Evolutionary conservation across 495 filamentous ascomycete species (phyloP).

Genomic region (Talaromyces thailandensis): DNA sequence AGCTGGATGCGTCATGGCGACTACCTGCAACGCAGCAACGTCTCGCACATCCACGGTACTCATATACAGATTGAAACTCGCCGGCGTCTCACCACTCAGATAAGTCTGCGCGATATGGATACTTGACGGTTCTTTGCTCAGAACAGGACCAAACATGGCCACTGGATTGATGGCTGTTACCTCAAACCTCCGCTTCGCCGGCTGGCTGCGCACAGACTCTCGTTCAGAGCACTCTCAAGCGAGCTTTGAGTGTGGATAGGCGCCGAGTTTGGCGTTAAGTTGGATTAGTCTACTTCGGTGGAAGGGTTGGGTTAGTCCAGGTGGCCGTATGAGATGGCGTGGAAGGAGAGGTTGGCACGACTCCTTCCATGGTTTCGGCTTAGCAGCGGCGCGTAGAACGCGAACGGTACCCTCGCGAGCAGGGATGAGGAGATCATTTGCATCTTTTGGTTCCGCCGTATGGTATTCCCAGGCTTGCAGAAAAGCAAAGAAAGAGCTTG

Average conservation of each 20-base stretch:
- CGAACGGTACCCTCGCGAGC: neutral
- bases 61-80: neutral
- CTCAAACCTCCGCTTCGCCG: neutral
- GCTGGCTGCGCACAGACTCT: neutral
- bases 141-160: neutral
- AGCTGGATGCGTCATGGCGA: neutral
- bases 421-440: neutral
- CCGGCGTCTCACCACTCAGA: neutral
- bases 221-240: neutral
- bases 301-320: neutral
- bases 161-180: neutral
- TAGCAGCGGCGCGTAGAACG: neutral
- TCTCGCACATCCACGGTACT: neutral
- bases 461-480: too few relatives aligned
- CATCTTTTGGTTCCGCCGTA: neutral
- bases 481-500: too few relatives aligned
- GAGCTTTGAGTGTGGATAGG: too few relatives aligned
- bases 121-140: neutral
- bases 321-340: neutral
- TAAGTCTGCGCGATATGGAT: neutral
- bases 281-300: neutral
- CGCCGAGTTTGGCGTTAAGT: neutral
- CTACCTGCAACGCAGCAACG: neutral
- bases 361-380: neutral
- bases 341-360: neutral